Evolutionary conservation across 345 rosid genomes (phyloP), one percentile per base, ranked within the genome.

Genomic region (Syzygium aromaticum): DNA sequence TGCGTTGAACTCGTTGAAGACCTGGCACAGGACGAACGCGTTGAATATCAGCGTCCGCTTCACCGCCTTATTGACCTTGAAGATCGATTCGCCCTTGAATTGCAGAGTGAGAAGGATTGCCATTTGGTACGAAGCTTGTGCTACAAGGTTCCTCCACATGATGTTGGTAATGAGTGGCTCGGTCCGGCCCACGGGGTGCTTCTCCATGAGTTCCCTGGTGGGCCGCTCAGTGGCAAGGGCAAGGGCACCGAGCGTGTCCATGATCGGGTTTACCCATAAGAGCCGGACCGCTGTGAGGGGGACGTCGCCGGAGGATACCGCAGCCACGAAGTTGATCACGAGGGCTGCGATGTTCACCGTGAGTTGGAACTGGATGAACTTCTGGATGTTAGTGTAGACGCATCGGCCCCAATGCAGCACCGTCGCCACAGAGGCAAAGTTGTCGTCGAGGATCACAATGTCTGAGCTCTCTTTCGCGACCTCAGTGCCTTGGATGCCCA

Each of bases 401-500:
- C 97, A 94, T 83, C 96, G 91, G 14, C 98, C 99, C 98, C 96
- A 94, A 54, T 89, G 93, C 87, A 95, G 84, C 54, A 95, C 96
- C 1, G 94, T 95, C 46, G 92, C 95, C 10, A 93, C 94, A 0
- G 97, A 93, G 17, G 95, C 92, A 10, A 96, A 96, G 54, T 95
- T 94, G 86, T 96, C 95, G 77, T 93, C 94, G 82, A 95, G 89
- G 43, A 96, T 94, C 67, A 95, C 93, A 21, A 95, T 95, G 90
- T 95, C 98, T 0, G 96, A 94, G 91, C 97, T 94, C 88, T 94
- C 95, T 64, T 96, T 95, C 3, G 96, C 96, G 2, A 95, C 96
- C 86, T 95, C 98, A 2, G 95, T 96, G 2, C 97, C 97, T 77
- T 92, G 94, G 82, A 93, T 93, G 52, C 96, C 98, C 97, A 94